Conservation (phyloP, 768 basidiomycete genomes). For the Lactarius sanguifluus region DNA sequence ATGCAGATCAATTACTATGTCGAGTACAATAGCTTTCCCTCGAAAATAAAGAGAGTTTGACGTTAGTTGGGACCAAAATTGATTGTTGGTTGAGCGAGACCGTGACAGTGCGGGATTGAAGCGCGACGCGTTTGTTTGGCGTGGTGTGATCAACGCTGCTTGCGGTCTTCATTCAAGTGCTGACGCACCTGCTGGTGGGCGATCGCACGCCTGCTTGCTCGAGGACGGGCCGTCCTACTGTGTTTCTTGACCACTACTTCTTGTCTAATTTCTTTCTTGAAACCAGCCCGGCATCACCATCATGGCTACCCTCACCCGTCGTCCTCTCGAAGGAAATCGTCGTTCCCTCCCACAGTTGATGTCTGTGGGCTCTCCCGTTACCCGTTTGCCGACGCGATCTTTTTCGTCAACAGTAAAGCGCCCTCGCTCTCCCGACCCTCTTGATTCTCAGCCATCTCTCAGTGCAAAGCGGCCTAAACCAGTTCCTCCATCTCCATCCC, state of each 20-base stretch:
- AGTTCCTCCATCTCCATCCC: slow-evolving; percentile 22
- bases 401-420: slow-evolving; percentile 24
- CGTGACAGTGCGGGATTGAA: background rate
- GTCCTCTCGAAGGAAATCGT: slow-evolving; percentile 28
- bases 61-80: background rate
- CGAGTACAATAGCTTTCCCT: background rate
- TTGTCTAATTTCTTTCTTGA: slow-evolving; percentile 4
- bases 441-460: slow-evolving; percentile 28
- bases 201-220: slow-evolving; percentile 19
- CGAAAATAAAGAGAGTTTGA: background rate
- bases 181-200: slow-evolving; percentile 2
- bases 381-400: slow-evolving; percentile 19
- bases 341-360: slow-evolving; percentile 28
- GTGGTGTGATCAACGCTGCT: slow-evolving; percentile 2
- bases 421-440: slow-evolving; percentile 29
- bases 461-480: slow-evolving; percentile 25
- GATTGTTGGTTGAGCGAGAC: background rate
- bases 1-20: background rate
- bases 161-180: background rate
- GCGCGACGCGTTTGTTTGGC: slow-evolving; percentile 32
- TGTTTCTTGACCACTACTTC: slow-evolving; percentile 18
- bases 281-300: background rate
- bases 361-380: slow-evolving; percentile 24
- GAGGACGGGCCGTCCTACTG: slow-evolving; percentile 5
- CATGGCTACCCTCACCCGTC: slow-evolving; percentile 28